Conservation (phyloP, 2,329 filamentous ascomycete genomes). For the Lomentospora prolificans region DNA sequence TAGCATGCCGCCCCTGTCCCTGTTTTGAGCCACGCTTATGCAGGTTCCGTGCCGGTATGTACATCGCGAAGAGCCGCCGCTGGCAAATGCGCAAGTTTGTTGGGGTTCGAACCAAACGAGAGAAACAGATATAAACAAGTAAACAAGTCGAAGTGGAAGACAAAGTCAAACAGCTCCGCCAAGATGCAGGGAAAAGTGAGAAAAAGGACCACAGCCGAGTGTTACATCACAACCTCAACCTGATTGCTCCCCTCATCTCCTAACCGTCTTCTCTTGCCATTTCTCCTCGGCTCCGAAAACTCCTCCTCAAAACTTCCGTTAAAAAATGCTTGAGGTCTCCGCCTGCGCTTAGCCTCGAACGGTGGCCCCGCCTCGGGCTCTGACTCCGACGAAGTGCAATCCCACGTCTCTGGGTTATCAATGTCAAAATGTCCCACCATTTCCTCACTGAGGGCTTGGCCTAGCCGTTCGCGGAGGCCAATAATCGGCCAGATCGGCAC, state of each 20-base stretch:
- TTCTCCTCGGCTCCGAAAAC: neutral
- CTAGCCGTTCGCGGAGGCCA: slow-evolving; percentile 44
- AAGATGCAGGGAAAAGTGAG: neutral
- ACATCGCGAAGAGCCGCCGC: too few relatives aligned
- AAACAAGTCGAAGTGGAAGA: too few relatives aligned
- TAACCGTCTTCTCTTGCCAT: neutral
- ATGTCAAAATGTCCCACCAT: slow-evolving; percentile 33
- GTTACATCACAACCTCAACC: neutral
- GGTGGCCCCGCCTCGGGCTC: neutral
- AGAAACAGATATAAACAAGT: too few relatives aligned
- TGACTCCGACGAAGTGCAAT: neutral
- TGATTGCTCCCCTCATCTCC: neutral
- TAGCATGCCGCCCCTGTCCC: too few relatives aligned
- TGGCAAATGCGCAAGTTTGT: too few relatives aligned
- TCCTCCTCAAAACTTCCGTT: neutral
- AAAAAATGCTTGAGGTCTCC: neutral
- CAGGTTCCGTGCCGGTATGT: too few relatives aligned
- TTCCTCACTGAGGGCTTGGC: slow-evolving; percentile 40
- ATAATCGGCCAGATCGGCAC: slow-evolving; percentile 46
- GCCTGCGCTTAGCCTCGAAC: neutral
- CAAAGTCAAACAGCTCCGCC: too few relatives aligned
- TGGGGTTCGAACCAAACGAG: too few relatives aligned
- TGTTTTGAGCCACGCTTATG: too few relatives aligned
- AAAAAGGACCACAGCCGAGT: neutral
- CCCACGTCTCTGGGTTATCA: slow-evolving; percentile 16